A percentile compares a stretch with the other conserved stretches of the same genome.
Evolutionary conservation across 2,329 filamentous ascomycete species (phyloP).

Genomic region (Intubia oerlemansii): DNA sequence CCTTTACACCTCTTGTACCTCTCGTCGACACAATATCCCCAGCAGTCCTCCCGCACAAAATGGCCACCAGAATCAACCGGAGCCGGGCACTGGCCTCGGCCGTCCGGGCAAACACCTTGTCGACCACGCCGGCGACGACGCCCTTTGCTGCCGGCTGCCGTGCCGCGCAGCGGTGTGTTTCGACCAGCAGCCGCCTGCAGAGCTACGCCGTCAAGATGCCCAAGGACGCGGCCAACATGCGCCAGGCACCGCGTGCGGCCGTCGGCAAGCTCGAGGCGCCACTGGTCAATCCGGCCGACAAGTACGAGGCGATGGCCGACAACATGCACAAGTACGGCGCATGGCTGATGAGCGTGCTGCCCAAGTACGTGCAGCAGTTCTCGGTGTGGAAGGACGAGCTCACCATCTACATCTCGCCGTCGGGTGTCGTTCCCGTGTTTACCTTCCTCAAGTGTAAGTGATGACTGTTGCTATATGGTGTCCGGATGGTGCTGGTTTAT

Average conservation of each 20-base stretch:
- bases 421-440: slow-evolving; percentile 79
- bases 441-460: slow-evolving; percentile 62
- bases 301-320: slow-evolving; percentile 71
- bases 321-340: slow-evolving; percentile 84
- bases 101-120: slow-evolving; percentile 28
- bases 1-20: too few relatives aligned
- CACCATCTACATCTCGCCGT: slow-evolving; percentile 75
- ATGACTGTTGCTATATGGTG: too few relatives aligned
- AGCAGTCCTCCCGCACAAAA: too few relatives aligned
- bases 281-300: slow-evolving; percentile 80
- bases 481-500: not conserved
- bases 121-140: slow-evolving; percentile 17
- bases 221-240: slow-evolving; percentile 44
- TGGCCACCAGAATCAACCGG: slow-evolving; percentile 39
- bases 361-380: slow-evolving; percentile 98
- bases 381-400: slow-evolving; percentile 99
- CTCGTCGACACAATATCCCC: too few relatives aligned
- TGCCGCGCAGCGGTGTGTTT: slow-evolving; percentile 32
- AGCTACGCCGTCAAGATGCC: slow-evolving; percentile 30
- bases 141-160: too few relatives aligned
- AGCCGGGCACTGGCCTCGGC: slow-evolving; percentile 33
- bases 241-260: slow-evolving; percentile 36
- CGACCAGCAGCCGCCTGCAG: slow-evolving; percentile 21
- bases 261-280: slow-evolving; percentile 50
- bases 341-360: slow-evolving; percentile 89